phyloP scores from a whole-genome alignment of 805 yeast genomes.

The Yamadazyma laniorum region DNA sequence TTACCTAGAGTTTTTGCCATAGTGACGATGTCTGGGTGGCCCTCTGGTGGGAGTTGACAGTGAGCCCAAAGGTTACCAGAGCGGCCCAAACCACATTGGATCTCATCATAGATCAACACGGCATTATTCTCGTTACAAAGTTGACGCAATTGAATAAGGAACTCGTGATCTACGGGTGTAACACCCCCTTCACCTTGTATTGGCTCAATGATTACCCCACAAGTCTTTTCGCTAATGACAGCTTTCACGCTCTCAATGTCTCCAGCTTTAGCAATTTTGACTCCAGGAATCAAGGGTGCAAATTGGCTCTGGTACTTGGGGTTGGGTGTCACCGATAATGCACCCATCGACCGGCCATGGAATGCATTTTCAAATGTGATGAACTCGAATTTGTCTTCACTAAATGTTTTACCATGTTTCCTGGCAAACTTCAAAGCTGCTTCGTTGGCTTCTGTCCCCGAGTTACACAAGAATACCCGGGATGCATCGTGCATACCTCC shows the following conservation, averaged over 20 bases:
- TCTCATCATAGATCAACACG: constrained; percentile 86
- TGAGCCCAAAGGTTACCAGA: constrained; percentile 95
- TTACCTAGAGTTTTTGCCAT: constrained; percentile 96
- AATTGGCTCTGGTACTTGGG: constrained; percentile 92
- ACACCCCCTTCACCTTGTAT: constrained; percentile 99
- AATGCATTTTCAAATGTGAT: constrained; percentile 87
- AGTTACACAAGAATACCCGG: constrained; percentile 62
- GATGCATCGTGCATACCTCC: constrained; percentile 85
- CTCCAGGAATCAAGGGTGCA: constrained; percentile 89
- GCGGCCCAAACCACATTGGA: constrained; percentile 95
- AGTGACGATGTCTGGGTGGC: constrained; percentile 92
- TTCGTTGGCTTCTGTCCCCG: constrained; percentile 60
- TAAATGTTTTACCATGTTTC: constrained; percentile 64
- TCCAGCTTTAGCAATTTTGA: constrained; percentile 61
- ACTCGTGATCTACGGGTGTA: constrained; percentile 60
- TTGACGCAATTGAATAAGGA: constrained; percentile 61
- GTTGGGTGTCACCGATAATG: constrained; percentile 88
- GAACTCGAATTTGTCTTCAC: constrained; percentile 61
- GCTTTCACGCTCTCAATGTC: constrained; percentile 58
- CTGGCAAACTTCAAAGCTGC: constrained; percentile 67
- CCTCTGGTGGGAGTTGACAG: constrained; percentile 64
- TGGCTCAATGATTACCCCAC: constrained; percentile 95
- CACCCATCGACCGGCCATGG: constrained; percentile 96
- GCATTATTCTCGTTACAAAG: constrained; percentile 70
- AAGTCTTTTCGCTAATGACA: constrained; percentile 60